These are phyloP conservation scores for Vigna reflexopilosa DNA, from an alignment of 306 rosid species.

Conservation along the genomic window DNA sequence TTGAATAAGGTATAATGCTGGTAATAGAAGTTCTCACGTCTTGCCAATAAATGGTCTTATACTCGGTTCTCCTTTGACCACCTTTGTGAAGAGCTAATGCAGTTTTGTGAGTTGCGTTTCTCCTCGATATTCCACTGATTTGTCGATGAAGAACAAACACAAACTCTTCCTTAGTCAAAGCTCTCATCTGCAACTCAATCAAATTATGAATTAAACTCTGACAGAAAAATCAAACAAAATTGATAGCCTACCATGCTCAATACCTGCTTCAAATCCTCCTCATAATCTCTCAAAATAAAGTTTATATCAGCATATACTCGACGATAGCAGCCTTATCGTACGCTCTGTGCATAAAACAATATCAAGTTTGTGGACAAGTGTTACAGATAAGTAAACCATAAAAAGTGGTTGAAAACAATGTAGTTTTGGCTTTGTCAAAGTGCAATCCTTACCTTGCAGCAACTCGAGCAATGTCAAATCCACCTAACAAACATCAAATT, in stretches of 20 bases:
- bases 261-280: slow-evolving; percentile 79
- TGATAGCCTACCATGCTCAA: not conserved
- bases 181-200: slow-evolving; percentile 59
- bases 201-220: not conserved
- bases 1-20: not conserved
- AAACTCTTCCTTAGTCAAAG: slow-evolving; percentile 74
- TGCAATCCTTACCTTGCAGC: slow-evolving; percentile 68
- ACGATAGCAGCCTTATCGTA: slow-evolving; percentile 86
- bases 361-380: slow-evolving; percentile 12
- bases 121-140: slow-evolving; percentile 67
- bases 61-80: slow-evolving; percentile 68
- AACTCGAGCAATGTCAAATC: slow-evolving; percentile 78
- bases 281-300: slow-evolving; percentile 71
- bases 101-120: slow-evolving; percentile 64
- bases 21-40: slow-evolving; percentile 55
- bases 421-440: not conserved
- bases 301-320: slow-evolving; percentile 84
- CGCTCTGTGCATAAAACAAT: slow-evolving; percentile 54
- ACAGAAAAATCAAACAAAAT: slow-evolving; percentile 4
- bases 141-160: slow-evolving; percentile 71
- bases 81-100: slow-evolving; percentile 39
- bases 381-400: not conserved
- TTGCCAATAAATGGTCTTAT: slow-evolving; percentile 68
- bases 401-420: not conserved
- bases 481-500: slow-evolving; percentile 53